Evolutionary conservation across 768 basidiomycete species (phyloP), one percentile per base, ranked within the genome.

Genomic region (Tephrocybe rancida): DNA sequence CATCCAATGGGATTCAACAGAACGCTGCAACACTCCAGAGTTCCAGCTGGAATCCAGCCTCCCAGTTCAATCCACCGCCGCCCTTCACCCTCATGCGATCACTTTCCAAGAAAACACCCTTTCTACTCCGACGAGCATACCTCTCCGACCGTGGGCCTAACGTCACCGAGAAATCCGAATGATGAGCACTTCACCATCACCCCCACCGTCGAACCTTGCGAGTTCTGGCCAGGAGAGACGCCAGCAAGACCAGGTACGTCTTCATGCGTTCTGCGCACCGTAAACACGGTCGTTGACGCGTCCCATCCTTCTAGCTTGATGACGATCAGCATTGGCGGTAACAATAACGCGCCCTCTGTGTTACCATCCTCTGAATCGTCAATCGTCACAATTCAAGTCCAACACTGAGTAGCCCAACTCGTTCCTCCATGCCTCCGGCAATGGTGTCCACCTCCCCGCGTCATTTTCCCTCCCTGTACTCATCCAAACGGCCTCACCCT

Each of bases 401-500:
- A 95, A 95, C 45, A 64, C 90, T 55, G 92, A 96, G 74, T 88
- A 87, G 68, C 97, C 97, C 66, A 98, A 99, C 45, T 98, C 96
- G 19, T 78, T 99, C 64, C 87, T 98, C 52, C 92, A 95, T 57
- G 96, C 95, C 3, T 97, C 86, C 2, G 90, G 89, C 61, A 92
- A 93, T 73, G 97, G 98, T 65, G 84, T 98, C 60, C 82, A 95
- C 64, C 87, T 96, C 57, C 97, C 97, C n/a, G n/a, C n/a, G n/a
- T n/a, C n/a, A n/a, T n/a, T n/a, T n/a, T n/a, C n/a, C n/a, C n/a
- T n/a, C n/a, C n/a, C n/a, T n/a, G n/a, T n/a, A n/a, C 16, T 43
- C 95, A 98, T 74, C 96, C 96, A 44, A 95, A 97, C 66, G 97
- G 98, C 73, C 87, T 98, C 65, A 92, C 97, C 60, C 84, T 98